Base-by-base conservation (phyloP, 2,329 filamentous ascomycete genomes). In the Neobulgaria alba region DNA sequence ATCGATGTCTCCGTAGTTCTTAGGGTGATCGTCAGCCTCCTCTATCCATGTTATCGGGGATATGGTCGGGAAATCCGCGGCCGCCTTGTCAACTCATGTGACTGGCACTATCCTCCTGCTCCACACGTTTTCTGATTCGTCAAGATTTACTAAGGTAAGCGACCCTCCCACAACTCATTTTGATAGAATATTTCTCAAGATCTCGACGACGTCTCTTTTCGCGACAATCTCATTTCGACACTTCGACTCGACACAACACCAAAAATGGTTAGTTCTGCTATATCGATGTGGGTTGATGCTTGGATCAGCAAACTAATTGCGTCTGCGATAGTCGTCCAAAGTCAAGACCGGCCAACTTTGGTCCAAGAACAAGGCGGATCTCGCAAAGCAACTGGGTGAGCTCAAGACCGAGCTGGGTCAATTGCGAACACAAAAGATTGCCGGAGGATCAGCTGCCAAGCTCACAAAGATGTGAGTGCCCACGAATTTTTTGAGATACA, bases 281-380 rank as follows among this genome's bases (percentile, higher is more conserved):
- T 8, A 29, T 14, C 9, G 10, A 23, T 37, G 19, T 21, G 5
- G 2, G 10, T 19, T 17, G 17, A 10, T 37, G 9, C 10, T 29
- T 8, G 35, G 15, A 8, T 23, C 4, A 42, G 37, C 46, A 39
- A 46, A 49, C 51, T 56, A 54, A 57, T 57, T 55, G 40, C 55
- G 63, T 60, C 63, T 62, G 64, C 49, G 65, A 60, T 63, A 77
- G 70, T 73, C 71, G 66, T 66, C 67, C 61, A 82, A 81, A 79
- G 87, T 98, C 73, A 96, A 95, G 85, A 82, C 90, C 69, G 79
- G 79, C 73, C 79, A 85, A 74, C 87, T 98, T 71, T 96, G 92
- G 92, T 81, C 79, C 75, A 98, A 98, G 87, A 89, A 79, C 83
- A 96, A 96, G 83, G 87, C 95, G 66, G 93, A 98, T 63, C 79